Percentiles rank a stretch among this genome's conserved stretches.
Conservation (phyloP, 2,329 filamentous ascomycete species). For the Calonectria henricotiae region DNA sequence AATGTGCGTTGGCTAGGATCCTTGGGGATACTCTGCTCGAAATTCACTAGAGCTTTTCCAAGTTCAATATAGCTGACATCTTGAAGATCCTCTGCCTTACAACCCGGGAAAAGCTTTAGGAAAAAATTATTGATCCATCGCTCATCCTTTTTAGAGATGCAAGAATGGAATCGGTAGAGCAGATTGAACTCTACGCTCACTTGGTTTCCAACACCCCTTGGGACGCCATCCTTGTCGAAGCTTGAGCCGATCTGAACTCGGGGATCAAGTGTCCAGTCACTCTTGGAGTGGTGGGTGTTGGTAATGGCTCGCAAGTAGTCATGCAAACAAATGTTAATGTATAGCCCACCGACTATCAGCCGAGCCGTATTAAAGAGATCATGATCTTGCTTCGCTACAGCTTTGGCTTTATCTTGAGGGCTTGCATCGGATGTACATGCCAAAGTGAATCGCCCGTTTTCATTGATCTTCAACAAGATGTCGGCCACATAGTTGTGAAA, state of each 20-base stretch:
- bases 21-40: slow-evolving; percentile 44
- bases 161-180: slow-evolving; percentile 77
- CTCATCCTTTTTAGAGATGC: slow-evolving; percentile 74
- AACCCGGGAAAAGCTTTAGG: slow-evolving; percentile 50
- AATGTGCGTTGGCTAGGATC: slow-evolving; percentile 68
- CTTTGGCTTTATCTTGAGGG: slow-evolving; percentile 54
- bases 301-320: slow-evolving; percentile 77
- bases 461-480: slow-evolving; percentile 77
- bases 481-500: slow-evolving; percentile 81
- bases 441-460: slow-evolving; percentile 72
- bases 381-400: slow-evolving; percentile 64
- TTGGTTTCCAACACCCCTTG: slow-evolving; percentile 76
- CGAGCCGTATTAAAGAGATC: slow-evolving; percentile 73
- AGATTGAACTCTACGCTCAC: slow-evolving; percentile 80
- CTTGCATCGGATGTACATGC: slow-evolving; percentile 33
- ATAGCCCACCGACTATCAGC: slow-evolving; percentile 69
- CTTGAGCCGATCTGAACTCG: slow-evolving; percentile 69
- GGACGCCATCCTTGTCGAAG: slow-evolving; percentile 64
- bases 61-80: slow-evolving; percentile 49
- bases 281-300: slow-evolving; percentile 73
- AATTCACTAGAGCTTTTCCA: slow-evolving; percentile 42
- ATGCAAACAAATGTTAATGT: slow-evolving; percentile 71
- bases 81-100: slow-evolving; percentile 61
- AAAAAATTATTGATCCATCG: slow-evolving; percentile 74
- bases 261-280: slow-evolving; percentile 76